Conservation (phyloP, 2,329 filamentous ascomycete genomes). For the Apiospora rasikravindrae region DNA sequence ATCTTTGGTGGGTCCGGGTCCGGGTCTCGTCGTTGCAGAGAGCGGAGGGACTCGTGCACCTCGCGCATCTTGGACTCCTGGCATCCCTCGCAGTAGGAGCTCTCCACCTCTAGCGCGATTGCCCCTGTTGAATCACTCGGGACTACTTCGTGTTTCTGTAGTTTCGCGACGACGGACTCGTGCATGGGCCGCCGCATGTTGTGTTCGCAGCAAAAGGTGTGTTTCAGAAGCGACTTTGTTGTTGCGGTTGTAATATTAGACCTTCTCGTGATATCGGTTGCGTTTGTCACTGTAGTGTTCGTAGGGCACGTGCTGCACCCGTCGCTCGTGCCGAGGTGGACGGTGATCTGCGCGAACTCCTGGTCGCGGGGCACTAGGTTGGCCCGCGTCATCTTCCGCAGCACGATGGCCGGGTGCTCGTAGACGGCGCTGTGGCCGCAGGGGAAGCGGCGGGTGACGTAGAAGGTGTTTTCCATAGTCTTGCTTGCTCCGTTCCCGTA, state of each 20-base stretch:
- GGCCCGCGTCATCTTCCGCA: constrained; percentile 1
- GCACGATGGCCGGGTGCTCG: constrained; percentile 6
- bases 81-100: neutral
- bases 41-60: neutral
- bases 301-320: neutral
- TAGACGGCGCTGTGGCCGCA: constrained; percentile 7
- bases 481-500: neutral
- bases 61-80: constrained; percentile 1
- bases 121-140: too few relatives aligned
- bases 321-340: neutral
- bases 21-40: neutral
- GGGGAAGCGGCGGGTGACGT: constrained; percentile 12
- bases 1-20: neutral
- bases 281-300: too few relatives aligned
- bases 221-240: neutral
- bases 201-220: constrained; percentile 9
- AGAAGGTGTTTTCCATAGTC: constrained; percentile 2
- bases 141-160: neutral
- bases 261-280: neutral
- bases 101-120: neutral
- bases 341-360: neutral
- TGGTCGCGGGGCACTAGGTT: neutral
- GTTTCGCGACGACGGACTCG: constrained; percentile 1
- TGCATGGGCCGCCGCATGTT: constrained; percentile 5
- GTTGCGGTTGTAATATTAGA: neutral